These are phyloP conservation scores for Trichoderma asperelloides DNA, from an alignment of 495 filamentous ascomycete species.

Conservation along the genomic window DNA sequence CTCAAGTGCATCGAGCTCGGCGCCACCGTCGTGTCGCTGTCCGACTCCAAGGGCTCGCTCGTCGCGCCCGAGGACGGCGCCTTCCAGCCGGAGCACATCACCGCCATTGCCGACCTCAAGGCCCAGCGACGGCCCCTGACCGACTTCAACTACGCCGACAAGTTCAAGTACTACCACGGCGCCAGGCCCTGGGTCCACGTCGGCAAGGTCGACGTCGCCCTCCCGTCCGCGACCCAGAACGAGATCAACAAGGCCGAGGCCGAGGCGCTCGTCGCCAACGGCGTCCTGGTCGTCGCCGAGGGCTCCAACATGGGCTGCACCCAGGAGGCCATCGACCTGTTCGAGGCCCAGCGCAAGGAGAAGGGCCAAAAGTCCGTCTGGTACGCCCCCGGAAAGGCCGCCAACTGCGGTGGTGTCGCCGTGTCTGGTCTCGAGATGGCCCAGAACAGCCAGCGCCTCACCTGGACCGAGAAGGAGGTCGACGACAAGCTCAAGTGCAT, in stretches of 20 bases:
- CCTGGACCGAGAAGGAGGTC: conserved; percentile 83
- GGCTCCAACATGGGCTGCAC: conserved; percentile 99
- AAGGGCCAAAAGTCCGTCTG: conserved; percentile 68
- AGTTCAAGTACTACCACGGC: conserved; percentile 80
- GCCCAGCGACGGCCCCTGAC: conserved; percentile 75
- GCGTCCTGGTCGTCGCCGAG: conserved; percentile 84
- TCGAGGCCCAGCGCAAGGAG: conserved; percentile 70
- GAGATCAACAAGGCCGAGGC: conserved; percentile 90
- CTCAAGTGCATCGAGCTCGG: conserved; percentile 96
- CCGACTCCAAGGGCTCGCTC: conserved; percentile 81
- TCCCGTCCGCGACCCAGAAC: conserved; percentile 94
- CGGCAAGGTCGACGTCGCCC: conserved; percentile 78
- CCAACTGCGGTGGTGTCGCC: conserved; percentile 95
- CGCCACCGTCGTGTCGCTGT: conserved; percentile 85
- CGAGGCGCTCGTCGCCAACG: conserved; percentile 63
- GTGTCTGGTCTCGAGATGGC: conserved; percentile 99
- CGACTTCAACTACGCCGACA: conserved; percentile 30
- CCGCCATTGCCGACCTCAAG: conserved; percentile 73
- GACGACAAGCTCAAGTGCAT: conserved; percentile 86
- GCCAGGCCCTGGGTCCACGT: conserved; percentile 87
- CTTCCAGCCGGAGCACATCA: conserved; percentile 71
- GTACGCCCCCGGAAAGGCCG: conserved; percentile 92
- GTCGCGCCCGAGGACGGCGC: conserved; percentile 54
- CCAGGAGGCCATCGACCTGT: conserved; percentile 87
- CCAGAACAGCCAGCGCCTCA: conserved; percentile 81